Percentiles rank a stretch among this genome's conserved stretches.
Evolutionary conservation across 208 protist species (phyloP).

Genomic region (Wallacemonas sp.): DNA sequence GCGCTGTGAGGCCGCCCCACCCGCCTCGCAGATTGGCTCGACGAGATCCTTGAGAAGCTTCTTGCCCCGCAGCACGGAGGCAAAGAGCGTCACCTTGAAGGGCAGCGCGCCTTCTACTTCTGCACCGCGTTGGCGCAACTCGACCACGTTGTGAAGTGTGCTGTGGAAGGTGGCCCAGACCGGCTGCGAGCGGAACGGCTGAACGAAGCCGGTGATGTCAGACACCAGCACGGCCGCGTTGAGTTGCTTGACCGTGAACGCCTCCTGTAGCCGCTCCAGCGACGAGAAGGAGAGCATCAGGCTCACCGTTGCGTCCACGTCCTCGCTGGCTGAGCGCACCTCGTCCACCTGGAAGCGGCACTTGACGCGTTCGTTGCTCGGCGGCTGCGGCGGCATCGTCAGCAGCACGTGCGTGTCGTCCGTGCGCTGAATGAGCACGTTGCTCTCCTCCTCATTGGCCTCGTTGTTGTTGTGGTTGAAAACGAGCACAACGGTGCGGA

Average conservation of each 20-base stretch:
- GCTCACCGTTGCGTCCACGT: not conserved
- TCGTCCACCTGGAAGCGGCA: constrained; percentile 30
- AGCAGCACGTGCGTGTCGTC: constrained; percentile 8
- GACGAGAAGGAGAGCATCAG: constrained; percentile 15
- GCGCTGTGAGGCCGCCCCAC: not conserved
- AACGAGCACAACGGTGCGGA: constrained; percentile 13
- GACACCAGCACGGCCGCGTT: constrained; percentile 31
- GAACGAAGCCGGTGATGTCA: constrained; percentile 13
- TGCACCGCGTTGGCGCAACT: not conserved
- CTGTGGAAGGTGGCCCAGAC: constrained; percentile 24
- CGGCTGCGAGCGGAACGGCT: constrained; percentile 26
- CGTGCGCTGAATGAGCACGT: not conserved
- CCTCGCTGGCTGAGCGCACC: constrained; percentile 6
- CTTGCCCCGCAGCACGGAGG: constrained; percentile 25
- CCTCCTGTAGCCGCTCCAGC: constrained; percentile 16
- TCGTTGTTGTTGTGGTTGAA: not conserved
- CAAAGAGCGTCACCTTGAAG: constrained; percentile 32
- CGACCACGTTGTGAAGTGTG: constrained; percentile 14
- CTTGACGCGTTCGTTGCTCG: not conserved
- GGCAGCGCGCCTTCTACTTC: constrained; percentile 10
- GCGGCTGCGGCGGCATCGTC: constrained; percentile 9
- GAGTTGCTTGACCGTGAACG: constrained; percentile 25
- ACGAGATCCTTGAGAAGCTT: constrained; percentile 31
- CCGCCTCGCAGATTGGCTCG: not conserved
- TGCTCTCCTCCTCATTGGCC: not conserved